Base-by-base conservation (phyloP, 2,329 filamentous ascomycete genomes). In the Aureobasidium musti region DNA sequence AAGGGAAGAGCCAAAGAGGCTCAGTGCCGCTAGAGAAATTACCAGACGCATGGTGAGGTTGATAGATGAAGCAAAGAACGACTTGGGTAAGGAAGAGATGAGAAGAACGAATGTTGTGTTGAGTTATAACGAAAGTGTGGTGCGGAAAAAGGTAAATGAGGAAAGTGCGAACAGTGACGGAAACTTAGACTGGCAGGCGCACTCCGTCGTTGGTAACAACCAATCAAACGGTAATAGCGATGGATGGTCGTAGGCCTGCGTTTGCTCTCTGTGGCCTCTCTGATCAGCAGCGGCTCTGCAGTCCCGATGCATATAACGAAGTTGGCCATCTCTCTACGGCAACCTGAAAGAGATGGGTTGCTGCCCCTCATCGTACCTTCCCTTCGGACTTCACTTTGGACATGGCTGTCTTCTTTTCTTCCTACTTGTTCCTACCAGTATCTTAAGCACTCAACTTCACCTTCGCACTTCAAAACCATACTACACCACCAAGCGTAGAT, bases 101-200 rank as follows among this genome's bases (percentile, higher is more conserved):
- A 10, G 10, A n/a, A n/a, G 14, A 54, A 63, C 28, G 57, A 61
- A 43, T 11, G 28, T 6, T 23, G 28, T 54, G 26, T 21, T 54
- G 30, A 23, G 33, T 21, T 28, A 21, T 30, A 33, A 49, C 23
- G 35, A 54, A 54, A 66, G 43, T 49, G 50, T 41, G 63, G 56
- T 54, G 50, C 11, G 21, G 41, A 41, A 57, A 65, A 50, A 59
- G 47, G 28, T 54, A 64, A 64, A 64, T 49, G 33, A 66, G 43
- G 53, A 52, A 66, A 50, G 63, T 33, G 52, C 52, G 63, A 54
- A 41, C 63, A 50, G 52, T 45, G 63, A 59, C 41, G 53, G 45
- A 2, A 23, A 66, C 19, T 65, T 50, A 30, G 33, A 21, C 45
- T 52, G 33, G 45, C 45, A 50, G 59, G 59, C 23, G 37, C 60